These are phyloP conservation scores for Xanthoceras sorbifolium DNA, from an alignment of 345 rosid genomes.

Conservation along the genomic window DNA sequence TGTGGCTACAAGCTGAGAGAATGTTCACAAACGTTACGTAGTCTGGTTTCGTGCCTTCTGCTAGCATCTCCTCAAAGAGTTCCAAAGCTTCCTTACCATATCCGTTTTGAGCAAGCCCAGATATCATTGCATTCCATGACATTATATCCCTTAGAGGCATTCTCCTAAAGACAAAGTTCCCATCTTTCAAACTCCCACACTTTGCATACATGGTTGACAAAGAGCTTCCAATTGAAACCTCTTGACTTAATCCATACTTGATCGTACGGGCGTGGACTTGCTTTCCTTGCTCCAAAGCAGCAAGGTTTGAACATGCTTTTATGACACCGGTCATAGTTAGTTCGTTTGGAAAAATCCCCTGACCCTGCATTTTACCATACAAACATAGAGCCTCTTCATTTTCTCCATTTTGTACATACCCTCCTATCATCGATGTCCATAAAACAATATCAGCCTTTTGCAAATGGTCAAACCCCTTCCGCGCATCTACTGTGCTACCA, in stretches of 20 bases:
- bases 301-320: constrained; percentile 60
- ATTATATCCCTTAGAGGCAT: constrained; percentile 53
- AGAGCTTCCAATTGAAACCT: constrained; percentile 53
- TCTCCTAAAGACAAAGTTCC: constrained; percentile 50
- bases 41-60: constrained; percentile 57
- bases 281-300: constrained; percentile 58
- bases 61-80: constrained; percentile 60
- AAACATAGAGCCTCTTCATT: constrained; percentile 55
- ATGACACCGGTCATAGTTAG: constrained; percentile 68
- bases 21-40: constrained; percentile 61
- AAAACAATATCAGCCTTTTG: constrained; percentile 58
- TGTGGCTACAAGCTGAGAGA: constrained; percentile 76
- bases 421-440: constrained; percentile 76
- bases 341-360: constrained; percentile 61
- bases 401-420: constrained; percentile 57
- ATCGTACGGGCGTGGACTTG: constrained; percentile 68
- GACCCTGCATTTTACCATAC: constrained; percentile 56
- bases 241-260: constrained; percentile 48
- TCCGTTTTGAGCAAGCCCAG: constrained; percentile 56
- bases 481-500: constrained; percentile 47
- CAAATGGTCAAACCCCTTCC: constrained; percentile 57
- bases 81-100: constrained; percentile 46
- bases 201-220: constrained; percentile 59
- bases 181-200: constrained; percentile 50
- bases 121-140: constrained; percentile 63